phyloP scores from a whole-genome alignment of 2,329 filamentous ascomycete genomes.

The Colletotrichum sansevieriae region DNA sequence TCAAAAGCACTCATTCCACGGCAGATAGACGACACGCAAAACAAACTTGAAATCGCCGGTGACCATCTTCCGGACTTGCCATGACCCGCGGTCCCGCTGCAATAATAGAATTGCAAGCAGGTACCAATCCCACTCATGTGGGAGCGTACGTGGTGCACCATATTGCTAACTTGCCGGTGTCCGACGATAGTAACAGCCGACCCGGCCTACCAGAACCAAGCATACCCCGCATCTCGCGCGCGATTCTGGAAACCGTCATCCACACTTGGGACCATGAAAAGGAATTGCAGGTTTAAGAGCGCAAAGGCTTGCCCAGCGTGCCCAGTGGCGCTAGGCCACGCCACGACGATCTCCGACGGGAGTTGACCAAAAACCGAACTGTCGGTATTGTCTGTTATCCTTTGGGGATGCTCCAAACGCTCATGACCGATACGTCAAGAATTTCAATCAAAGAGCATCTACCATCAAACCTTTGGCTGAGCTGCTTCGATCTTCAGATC shows the following conservation, averaged over 20 bases:
- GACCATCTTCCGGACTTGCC: no score
- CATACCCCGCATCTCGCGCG: conserved; percentile 17
- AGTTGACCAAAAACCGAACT: conserved; percentile 20
- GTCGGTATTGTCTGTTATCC: background rate
- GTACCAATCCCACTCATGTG: no score
- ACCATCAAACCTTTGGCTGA: background rate
- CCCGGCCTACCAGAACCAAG: background rate
- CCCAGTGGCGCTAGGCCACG: background rate
- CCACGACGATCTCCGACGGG: conserved; percentile 18
- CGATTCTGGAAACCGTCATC: conserved; percentile 5
- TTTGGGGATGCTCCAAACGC: conserved; percentile 13
- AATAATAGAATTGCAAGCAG: no score
- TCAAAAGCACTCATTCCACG: background rate
- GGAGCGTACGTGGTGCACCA: background rate
- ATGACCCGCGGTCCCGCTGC: no score
- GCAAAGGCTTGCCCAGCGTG: conserved; percentile 17
- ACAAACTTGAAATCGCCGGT: background rate
- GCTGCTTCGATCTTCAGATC: background rate
- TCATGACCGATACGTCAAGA: background rate
- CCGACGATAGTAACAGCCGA: background rate
- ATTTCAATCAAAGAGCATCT: conserved; percentile 1
- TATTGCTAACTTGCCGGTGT: background rate
- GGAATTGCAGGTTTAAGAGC: background rate
- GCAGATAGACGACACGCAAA: background rate
- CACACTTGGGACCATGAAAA: background rate